Evolutionary conservation across 2,329 filamentous ascomycete species (phyloP), one percentile per base, ranked within the genome.

Genomic region (Neurospora sp.): DNA sequence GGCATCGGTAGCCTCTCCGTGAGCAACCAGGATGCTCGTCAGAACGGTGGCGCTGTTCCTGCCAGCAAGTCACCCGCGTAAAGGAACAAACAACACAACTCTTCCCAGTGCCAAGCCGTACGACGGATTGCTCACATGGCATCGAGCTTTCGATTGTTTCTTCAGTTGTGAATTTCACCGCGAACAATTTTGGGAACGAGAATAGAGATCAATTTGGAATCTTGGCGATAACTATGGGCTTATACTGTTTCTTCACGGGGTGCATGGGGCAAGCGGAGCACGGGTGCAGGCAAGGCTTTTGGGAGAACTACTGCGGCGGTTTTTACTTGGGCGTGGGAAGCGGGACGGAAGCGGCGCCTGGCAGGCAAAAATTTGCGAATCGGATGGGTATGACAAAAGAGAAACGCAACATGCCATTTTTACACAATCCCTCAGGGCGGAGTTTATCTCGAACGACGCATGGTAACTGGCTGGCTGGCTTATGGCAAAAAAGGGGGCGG

Each of bases 1-100:
- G 90, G 90, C 62, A 92, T 96, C 71, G 87, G 89, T 70, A 87
- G 88, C 67, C 85, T 96, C 68, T 89, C 89, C 43, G 91, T 96
- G 75, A 88, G 89, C 77, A 90, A 87, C 73, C 84, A 82, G 70
- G 88, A 90, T 73, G 83, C 83, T 72, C 87, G 88, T 70, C 88
- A 90, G 81, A 90, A 90, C 74, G 88, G 88, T 71, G 82, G 84
- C 19, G 81, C 82, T 69, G 85, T 83, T 69, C 85, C 86, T 67
- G 83, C 83, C 39, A 88, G 80, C 84, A 89, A 89, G 81, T 89
- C 86, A 58, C 86, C 87, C 52, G 86, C 86, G 69, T 89, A 86
- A 81, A 75, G 23, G 36, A 33, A 39, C 62, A n/a, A n/a, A 66
- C 28, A 39, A 62, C 71, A 73, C 72, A 71, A 71, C 70, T 38